These are phyloP conservation scores for Exophiala calicioides DNA, from an alignment of 2,329 filamentous ascomycete species.

Conservation along the genomic window DNA sequence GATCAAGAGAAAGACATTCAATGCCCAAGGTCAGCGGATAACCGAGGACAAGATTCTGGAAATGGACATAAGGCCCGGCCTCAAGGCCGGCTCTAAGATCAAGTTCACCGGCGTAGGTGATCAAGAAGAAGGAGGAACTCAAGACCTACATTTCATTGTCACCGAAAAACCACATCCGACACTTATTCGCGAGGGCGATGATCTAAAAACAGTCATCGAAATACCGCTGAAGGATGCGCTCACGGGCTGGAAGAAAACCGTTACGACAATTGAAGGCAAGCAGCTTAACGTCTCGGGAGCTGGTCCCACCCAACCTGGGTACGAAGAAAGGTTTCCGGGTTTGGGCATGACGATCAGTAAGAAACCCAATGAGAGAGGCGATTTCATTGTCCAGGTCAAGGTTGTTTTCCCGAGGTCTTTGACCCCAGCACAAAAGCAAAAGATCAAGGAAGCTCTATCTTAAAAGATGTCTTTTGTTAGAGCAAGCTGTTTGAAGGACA, in stretches of 20 bases:
- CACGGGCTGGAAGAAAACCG: constrained; percentile 89
- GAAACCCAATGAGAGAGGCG: constrained; percentile 78
- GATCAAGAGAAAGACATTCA: constrained; percentile 95
- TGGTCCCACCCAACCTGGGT: constrained; percentile 83
- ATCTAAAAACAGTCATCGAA: constrained; percentile 75
- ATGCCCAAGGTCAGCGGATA: constrained; percentile 78
- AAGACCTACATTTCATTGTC: constrained; percentile 93
- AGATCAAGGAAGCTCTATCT: constrained; percentile 73
- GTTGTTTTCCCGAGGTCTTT: constrained; percentile 86
- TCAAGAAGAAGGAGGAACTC: constrained; percentile 91
- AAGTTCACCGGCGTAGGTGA: constrained; percentile 98
- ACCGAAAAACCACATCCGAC: constrained; percentile 89
- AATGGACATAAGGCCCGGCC: constrained; percentile 90
- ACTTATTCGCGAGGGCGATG: constrained; percentile 84
- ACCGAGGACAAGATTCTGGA: constrained; percentile 88
- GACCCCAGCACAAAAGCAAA: constrained; percentile 74
- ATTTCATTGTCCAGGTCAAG: constrained; percentile 86
- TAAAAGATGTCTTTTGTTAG: no score
- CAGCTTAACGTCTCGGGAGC: constrained; percentile 75
- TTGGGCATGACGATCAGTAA: constrained; percentile 96
- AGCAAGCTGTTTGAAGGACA: no score
- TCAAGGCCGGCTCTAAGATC: constrained; percentile 97
- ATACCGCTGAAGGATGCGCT: constrained; percentile 90
- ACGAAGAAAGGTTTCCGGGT: constrained; percentile 76
- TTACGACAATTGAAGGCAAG: constrained; percentile 90